Evolutionary conservation across 805 yeast species (phyloP), one percentile per base, ranked within the genome.

Genomic region (Saccharomycopsis javanensis): DNA sequence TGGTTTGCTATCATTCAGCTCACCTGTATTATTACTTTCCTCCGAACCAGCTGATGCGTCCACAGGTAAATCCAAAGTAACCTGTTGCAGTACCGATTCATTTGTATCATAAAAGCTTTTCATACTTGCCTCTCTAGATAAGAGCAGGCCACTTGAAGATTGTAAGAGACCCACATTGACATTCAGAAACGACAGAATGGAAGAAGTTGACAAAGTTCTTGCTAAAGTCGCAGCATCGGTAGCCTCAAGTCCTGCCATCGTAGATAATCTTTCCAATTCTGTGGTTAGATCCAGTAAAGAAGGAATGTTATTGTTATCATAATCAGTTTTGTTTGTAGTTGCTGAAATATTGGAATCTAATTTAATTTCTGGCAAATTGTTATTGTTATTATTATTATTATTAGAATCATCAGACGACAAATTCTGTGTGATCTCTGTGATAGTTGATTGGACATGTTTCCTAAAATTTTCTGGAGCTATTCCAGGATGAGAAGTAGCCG

Each of bases 401-500:
- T 30, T 18, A 13, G 28, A 15, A 7, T 55, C 50, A 5, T 71
- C 63, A 25, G 63, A 51, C 65, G 50, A 64, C 69, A 67, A 28
- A 31, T 53, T 58, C 10, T 54, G 59, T 7, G 59, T 56, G 57
- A 59, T 60, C 55, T 59, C 62, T n/a, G 64, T 60, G 64, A 69
- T 64, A 50, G 69, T 72, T 61, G 67, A 69, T 55, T 83, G 83
- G 50, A 86, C 83, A 66, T 85, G 86, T 62, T 77, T 79, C 62
- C 82, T 74, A 71, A 82, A 86, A 64, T 87, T 88, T 65, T 88
- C 95, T 1, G 98, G 98, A 27, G 95, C 91, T n/a, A 92, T 79
- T 64, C 87, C 92, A 1, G 98, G 98, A 68, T 94, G 99, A 38
- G 89, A 76, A 61, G 81, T 82, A 1, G 98, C 99, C 0, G 98